phyloP scores from a whole-genome alignment of 2,329 filamentous ascomycete genomes.

The Colletotrichum godetiae region DNA sequence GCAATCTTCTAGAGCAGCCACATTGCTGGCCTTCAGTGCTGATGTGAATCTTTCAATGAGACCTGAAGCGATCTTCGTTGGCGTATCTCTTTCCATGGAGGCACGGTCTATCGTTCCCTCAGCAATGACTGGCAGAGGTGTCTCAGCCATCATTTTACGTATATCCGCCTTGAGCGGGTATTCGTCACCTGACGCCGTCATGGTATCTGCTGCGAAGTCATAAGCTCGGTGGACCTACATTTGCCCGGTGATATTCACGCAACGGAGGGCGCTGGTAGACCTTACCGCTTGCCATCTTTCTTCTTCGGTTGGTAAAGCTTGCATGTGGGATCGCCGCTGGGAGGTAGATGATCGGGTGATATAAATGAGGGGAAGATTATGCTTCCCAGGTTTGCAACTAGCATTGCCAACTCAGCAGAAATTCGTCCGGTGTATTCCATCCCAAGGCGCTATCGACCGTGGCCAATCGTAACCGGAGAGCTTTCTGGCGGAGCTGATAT shows the following conservation, averaged over 20 bases:
- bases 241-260: no score
- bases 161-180: conserved; percentile 2
- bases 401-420: neutral
- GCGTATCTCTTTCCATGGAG: neutral
- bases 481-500: neutral
- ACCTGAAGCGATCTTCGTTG: neutral
- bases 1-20: neutral
- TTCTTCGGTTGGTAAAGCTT: neutral
- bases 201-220: neutral
- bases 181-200: neutral
- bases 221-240: neutral
- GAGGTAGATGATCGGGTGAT: neutral
- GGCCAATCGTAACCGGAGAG: neutral
- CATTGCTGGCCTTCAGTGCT: neutral
- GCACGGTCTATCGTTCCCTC: neutral
- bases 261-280: no score
- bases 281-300: neutral
- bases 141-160: conserved; percentile 14
- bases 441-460: neutral
- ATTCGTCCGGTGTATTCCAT: neutral
- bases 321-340: neutral
- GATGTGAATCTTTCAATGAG: neutral
- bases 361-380: neutral
- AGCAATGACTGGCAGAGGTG: neutral
- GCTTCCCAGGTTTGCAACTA: neutral